These are phyloP conservation scores for Ceraceosorus guamensis DNA, from an alignment of 1,284 basidiomycete genomes.

Conservation along the genomic window DNA sequence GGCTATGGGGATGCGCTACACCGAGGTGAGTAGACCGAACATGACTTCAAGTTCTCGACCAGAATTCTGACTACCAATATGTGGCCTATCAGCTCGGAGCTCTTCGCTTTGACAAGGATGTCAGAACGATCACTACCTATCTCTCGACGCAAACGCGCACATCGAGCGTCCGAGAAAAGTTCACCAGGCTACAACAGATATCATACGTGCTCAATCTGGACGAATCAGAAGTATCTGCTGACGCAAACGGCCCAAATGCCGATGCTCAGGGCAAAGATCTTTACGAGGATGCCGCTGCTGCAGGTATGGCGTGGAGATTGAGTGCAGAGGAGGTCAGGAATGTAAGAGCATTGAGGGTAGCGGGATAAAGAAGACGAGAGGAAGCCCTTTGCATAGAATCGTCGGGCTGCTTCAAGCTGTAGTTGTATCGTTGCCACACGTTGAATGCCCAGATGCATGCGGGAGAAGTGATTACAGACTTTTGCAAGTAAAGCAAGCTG, in stretches of 20 bases:
- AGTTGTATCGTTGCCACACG: no score
- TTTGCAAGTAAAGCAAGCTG: no score
- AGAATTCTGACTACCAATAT: no score
- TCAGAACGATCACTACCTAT: constrained; percentile 73
- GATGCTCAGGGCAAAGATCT: constrained; percentile 62
- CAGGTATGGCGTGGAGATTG: constrained; percentile 34
- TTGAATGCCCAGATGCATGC: no score
- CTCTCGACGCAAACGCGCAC: constrained; percentile 68
- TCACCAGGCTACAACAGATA: constrained; percentile 83
- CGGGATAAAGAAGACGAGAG: no score
- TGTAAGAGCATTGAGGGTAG: no score
- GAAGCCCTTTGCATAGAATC: no score
- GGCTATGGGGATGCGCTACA: constrained; percentile 71
- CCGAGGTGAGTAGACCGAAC: constrained; percentile 59
- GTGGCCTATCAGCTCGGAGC: constrained; percentile 70
- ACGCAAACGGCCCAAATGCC: constrained; percentile 79
- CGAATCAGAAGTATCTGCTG: constrained; percentile 49
- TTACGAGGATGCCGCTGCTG: constrained; percentile 27
- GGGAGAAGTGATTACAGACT: no score
- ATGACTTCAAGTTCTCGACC: no score
- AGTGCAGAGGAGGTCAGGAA: constrained; percentile 15
- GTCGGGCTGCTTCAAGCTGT: no score
- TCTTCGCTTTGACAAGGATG: constrained; percentile 87
- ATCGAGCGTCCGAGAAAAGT: constrained; percentile 64
- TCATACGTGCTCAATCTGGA: constrained; percentile 86